Conservation (phyloP, 2,329 filamentous ascomycete species). For the Alternaria brassicae region DNA sequence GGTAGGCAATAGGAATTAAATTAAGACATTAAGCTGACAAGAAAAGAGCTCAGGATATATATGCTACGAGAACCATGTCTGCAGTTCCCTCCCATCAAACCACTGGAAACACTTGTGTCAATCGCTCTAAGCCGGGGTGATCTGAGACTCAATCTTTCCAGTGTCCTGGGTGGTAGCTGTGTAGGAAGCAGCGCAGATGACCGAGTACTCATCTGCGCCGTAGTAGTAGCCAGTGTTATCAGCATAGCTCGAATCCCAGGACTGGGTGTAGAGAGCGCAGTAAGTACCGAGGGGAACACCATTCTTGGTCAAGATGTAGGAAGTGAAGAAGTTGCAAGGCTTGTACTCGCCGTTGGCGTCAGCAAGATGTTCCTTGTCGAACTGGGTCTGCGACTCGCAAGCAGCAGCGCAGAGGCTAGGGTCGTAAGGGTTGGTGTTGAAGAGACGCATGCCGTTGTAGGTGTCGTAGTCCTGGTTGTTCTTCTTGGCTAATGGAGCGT, state of each 20-base stretch:
- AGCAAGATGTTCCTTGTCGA: slow-evolving; percentile 40
- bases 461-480: slow-evolving; percentile 23
- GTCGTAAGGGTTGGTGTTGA: slow-evolving; percentile 39
- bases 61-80: not conserved
- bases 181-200: slow-evolving; percentile 15
- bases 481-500: slow-evolving; percentile 29
- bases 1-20: not conserved
- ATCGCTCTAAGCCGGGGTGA: not conserved
- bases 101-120: not conserved
- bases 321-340: slow-evolving; percentile 50
- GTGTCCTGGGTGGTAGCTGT: slow-evolving; percentile 9
- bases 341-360: slow-evolving; percentile 37
- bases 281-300: slow-evolving; percentile 48
- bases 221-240: slow-evolving; percentile 34
- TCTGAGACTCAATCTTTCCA: slow-evolving; percentile 1
- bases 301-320: slow-evolving; percentile 48
- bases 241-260: slow-evolving; percentile 24
- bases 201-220: slow-evolving; percentile 13
- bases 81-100: not conserved
- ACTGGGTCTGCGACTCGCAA: slow-evolving; percentile 46
- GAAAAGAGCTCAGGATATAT: not conserved
- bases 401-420: slow-evolving; percentile 43
- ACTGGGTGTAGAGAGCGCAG: slow-evolving; percentile 39
- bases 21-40: not conserved
- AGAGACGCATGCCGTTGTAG: slow-evolving; percentile 41